Evolutionary conservation across 257 asterid genomes (phyloP).

Genomic region (Jacaranda mimosifolia): DNA sequence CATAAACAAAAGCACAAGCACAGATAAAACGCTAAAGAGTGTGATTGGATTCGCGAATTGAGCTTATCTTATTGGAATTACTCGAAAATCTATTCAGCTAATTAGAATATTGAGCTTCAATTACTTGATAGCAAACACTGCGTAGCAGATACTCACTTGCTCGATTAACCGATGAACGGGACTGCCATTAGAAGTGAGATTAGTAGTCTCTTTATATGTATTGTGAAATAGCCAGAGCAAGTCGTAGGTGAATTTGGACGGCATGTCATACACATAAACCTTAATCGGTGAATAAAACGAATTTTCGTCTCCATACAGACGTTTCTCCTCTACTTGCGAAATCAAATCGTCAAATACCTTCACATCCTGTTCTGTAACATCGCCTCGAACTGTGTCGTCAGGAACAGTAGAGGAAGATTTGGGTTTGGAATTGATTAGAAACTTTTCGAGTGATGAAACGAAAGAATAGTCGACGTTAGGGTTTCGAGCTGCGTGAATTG

Average conservation of each 20-base stretch:
- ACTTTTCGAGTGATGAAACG: slow-evolving; percentile 79
- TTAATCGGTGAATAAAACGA: slow-evolving; percentile 55
- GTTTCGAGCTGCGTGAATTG: slow-evolving; percentile 44
- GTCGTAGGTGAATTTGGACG: slow-evolving; percentile 89
- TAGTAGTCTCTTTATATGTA: slow-evolving; percentile 69
- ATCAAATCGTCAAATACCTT: slow-evolving; percentile 64
- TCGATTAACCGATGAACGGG: slow-evolving; percentile 96
- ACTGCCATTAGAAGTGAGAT: slow-evolving; percentile 95
- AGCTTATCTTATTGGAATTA: slow-evolving; percentile 29
- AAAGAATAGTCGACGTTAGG: slow-evolving; percentile 80
- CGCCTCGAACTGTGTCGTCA: slow-evolving; percentile 53
- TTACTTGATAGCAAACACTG: not conserved
- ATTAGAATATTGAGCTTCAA: not conserved
- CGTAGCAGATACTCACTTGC: slow-evolving; percentile 59
- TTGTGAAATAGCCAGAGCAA: slow-evolving; percentile 77
- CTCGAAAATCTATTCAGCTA: not conserved
- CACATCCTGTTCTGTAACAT: slow-evolving; percentile 47
- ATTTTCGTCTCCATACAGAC: slow-evolving; percentile 52
- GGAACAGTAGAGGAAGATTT: slow-evolving; percentile 36
- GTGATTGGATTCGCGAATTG: slow-evolving; percentile 5
- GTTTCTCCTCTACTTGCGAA: slow-evolving; percentile 59
- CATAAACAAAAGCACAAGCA: slow-evolving; percentile 5
- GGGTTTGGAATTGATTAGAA: slow-evolving; percentile 53
- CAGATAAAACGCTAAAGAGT: not conserved
- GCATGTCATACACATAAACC: slow-evolving; percentile 94